Evolutionary conservation across 768 basidiomycete genomes (phyloP), one percentile per base, ranked within the genome.

Genomic region (Podaxis rugospora): DNA sequence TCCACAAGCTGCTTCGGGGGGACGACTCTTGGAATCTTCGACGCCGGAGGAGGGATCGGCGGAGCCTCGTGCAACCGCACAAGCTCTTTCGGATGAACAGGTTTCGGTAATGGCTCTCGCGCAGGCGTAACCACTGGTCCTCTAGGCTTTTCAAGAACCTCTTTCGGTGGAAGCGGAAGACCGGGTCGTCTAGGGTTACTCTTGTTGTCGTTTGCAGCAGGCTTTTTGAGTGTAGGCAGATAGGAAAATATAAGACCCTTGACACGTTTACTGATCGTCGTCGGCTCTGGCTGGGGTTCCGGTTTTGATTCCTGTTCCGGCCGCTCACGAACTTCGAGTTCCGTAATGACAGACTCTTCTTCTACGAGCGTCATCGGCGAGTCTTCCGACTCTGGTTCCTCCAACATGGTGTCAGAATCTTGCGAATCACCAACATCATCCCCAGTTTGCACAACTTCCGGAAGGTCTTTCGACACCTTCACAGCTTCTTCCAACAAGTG

Each of bases 231-330:
- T 0, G 74, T 75, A 18, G 85, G 85, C 25, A 87, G 77, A 68
- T 87, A 88, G 6, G 86, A 87, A 67, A 80, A 84, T 47, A 87
- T 66, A 66, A 85, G 78, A 10, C 83, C 82, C 63, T 79, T 84
- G 63, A 87, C 74, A 40, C 81, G 81, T 32, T 72, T 79, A n/a
- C 81, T 76, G 40, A 85, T 68, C 0, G 79, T 76, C 5, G 70
- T 63, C 40, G 73, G 69, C 46, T 52, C 46, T 40, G 54, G 54
- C 40, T 36, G 36, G 39, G 21, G 63, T 9, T 56, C 36, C 11
- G 32, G 51, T 10, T 27, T 18, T 32, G 11, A n/a, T 16, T 46
- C 46, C 11, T 13, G 11, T 32, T 32, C 37, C 14, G 13, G 5
- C 18, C 9, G 32, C 7, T 32, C 32, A 9, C 2, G 32, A 32